phyloP scores from a whole-genome alignment of 441 rosid genomes.

The Manihot esculenta region DNA sequence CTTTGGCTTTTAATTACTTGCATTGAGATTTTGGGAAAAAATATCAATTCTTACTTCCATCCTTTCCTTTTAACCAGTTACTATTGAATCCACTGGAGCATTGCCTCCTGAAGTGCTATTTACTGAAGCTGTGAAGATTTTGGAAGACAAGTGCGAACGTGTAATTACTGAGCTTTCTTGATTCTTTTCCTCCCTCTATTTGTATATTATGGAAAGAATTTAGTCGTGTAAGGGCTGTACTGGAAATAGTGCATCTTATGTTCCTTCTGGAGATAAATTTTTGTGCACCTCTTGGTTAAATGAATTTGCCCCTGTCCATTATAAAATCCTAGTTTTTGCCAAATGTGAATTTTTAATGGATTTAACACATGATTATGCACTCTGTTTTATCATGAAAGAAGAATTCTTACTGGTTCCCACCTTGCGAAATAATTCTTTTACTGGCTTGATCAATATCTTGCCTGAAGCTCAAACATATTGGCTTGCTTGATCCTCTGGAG shows the following conservation, averaged over 20 bases:
- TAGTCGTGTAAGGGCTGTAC: neutral
- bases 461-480: no score
- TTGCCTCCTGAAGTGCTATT: slow-evolving; percentile 79
- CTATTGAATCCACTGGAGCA: slow-evolving; percentile 87
- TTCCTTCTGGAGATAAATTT: slow-evolving; percentile 7
- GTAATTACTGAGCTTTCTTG: slow-evolving; percentile 74
- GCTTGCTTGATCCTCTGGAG: no score
- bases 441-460: no score
- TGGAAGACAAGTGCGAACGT: slow-evolving; percentile 85
- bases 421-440: neutral
- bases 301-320: neutral
- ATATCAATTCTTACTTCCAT: slow-evolving; percentile 12
- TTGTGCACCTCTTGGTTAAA: neutral
- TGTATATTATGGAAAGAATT: neutral
- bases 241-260: neutral
- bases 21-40: neutral
- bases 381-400: neutral
- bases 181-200: slow-evolving; percentile 1
- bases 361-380: neutral
- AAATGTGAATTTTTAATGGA: neutral
- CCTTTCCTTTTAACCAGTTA: slow-evolving; percentile 41
- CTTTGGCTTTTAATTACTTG: neutral
- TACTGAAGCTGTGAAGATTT: slow-evolving; percentile 87
- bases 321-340: neutral
- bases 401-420: neutral